phyloP scores from a whole-genome alignment of 495 filamentous ascomycete genomes.

The Penicillium angulare region DNA sequence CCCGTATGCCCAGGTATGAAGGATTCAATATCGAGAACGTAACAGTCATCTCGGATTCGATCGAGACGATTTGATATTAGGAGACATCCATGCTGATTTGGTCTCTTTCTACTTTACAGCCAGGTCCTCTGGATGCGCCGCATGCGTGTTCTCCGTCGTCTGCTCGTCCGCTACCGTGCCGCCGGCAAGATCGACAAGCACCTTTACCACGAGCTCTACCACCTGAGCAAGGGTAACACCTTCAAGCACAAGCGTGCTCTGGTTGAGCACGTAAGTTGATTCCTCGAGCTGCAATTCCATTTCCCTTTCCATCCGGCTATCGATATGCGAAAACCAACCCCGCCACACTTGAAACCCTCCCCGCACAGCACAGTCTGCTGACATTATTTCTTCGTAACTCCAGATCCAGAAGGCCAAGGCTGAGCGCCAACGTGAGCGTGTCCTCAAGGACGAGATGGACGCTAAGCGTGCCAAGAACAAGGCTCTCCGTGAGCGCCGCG shows the following conservation, averaged over 20 bases:
- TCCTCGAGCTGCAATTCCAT: neutral
- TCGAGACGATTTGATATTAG: neutral
- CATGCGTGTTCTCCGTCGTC: slow-evolving; percentile 96
- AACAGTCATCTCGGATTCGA: neutral
- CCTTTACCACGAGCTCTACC: slow-evolving; percentile 99
- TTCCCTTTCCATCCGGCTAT: neutral
- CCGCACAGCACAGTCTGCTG: slow-evolving; percentile 16
- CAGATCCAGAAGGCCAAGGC: slow-evolving; percentile 99
- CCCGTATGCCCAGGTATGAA: slow-evolving; percentile 95
- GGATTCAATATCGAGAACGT: neutral
- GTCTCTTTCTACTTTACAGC: slow-evolving; percentile 42
- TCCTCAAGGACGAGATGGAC: slow-evolving; percentile 99
- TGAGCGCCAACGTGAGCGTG: slow-evolving; percentile 91
- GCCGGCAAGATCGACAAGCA: slow-evolving; percentile 99
- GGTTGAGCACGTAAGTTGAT: slow-evolving; percentile 91
- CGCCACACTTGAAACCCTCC: neutral
- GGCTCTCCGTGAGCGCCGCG: slow-evolving; percentile 95
- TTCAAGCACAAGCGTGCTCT: slow-evolving; percentile 99
- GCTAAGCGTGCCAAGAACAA: slow-evolving; percentile 99
- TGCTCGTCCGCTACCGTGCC: slow-evolving; percentile 98
- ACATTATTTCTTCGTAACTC: slow-evolving; percentile 26
- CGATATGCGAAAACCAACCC: neutral
- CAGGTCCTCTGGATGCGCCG: slow-evolving; percentile 99
- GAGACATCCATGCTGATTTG: slow-evolving; percentile 16
- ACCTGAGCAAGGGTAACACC: slow-evolving; percentile 99